Evolutionary conservation across 2,329 filamentous ascomycete genomes (phyloP).

Genomic region (Microsporum canis): DNA sequence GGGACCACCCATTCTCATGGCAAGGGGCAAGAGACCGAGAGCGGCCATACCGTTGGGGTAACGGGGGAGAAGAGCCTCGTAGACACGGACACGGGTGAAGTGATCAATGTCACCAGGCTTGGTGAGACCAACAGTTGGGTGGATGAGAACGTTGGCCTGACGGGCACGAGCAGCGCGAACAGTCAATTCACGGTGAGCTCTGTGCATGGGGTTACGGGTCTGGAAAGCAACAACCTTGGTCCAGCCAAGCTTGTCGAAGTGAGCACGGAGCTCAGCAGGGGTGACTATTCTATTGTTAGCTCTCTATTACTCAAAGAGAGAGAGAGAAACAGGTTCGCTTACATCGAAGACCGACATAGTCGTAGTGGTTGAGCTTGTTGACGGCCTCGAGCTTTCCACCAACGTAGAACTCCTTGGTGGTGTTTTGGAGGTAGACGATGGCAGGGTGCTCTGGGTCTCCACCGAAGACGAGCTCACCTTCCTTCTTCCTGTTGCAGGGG

Average conservation of each 20-base stretch:
- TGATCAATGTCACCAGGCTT: slow-evolving; percentile 99
- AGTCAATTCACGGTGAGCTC: slow-evolving; percentile 93
- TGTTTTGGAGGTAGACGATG: slow-evolving; percentile 75
- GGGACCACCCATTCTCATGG: slow-evolving; percentile 98
- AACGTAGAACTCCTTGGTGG: slow-evolving; percentile 77
- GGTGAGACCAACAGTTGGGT: slow-evolving; percentile 94
- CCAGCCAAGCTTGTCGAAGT: slow-evolving; percentile 99
- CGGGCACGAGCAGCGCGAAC: slow-evolving; percentile 90
- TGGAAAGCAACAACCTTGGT: slow-evolving; percentile 96
- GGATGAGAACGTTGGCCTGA: slow-evolving; percentile 97
- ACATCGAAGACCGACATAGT: slow-evolving; percentile 94
- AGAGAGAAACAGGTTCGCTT: slow-evolving; percentile 29
- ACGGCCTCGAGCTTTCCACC: slow-evolving; percentile 94
- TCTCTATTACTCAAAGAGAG: neutral
- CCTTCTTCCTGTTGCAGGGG: slow-evolving; percentile 52
- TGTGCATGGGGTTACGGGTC: slow-evolving; percentile 98
- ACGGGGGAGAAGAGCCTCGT: slow-evolving; percentile 88
- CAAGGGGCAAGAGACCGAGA: slow-evolving; percentile 82
- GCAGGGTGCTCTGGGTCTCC: slow-evolving; percentile 86
- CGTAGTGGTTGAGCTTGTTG: slow-evolving; percentile 93
- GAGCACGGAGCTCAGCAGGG: slow-evolving; percentile 81
- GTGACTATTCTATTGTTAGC: slow-evolving; percentile 50
- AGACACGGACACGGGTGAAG: slow-evolving; percentile 97
- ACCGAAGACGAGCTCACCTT: slow-evolving; percentile 90
- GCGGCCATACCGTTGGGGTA: slow-evolving; percentile 99